Base-by-base conservation (phyloP, 1,284 basidiomycete species). In the Melampsora americana region DNA sequence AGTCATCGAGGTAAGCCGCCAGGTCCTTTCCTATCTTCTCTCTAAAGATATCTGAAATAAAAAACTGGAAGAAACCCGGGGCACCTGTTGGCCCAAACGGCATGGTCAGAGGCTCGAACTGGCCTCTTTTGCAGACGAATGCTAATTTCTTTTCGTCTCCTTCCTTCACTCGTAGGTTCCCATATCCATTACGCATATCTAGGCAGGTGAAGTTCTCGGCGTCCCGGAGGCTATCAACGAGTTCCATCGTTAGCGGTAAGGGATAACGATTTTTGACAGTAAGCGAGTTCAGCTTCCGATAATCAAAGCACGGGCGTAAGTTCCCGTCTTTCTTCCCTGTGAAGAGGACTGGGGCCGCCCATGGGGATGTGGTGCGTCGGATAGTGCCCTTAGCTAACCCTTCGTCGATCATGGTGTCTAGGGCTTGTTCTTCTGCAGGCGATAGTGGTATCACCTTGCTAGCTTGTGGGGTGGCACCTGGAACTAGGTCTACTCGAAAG, bases 371-470 rank as follows among this genome's bases (percentile, higher is more conserved):
- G 18, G 56, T 60, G 23, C 18, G 5, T 11, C 6, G 56, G 5
- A 60, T 60, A 6, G 5, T 60, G 18, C 56, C 56, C 23, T 60
- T 60, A 5, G 23, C 56, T 28, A 6, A 18, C 6, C 56, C 56
- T 18, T 60, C 18, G 6, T 6, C 30, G 56, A 60, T 60, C 56
- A 60, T 11, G 30, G 56, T 60, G 5, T 60, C 18, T 5, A 18
- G 18, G 23, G 18, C 30, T n/a, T 18, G 11, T 11, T 60, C 5
- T 28, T 60, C 56, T 28, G 18, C 18, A 18, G 56, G 56, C 23
- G 56, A 60, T 5, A 60, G 56, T 28, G 56, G 56, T 5, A 60
- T 60, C 11, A 60, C 30, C 56, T 28, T 60, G 18, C 56, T 60
- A 23, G 56, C 56, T 18, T 60, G 56, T 5, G 56, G 56, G 6